Evolutionary conservation across 352 stramenopile species (phyloP).

Genomic region (Aphanomyces cochlioides): DNA sequence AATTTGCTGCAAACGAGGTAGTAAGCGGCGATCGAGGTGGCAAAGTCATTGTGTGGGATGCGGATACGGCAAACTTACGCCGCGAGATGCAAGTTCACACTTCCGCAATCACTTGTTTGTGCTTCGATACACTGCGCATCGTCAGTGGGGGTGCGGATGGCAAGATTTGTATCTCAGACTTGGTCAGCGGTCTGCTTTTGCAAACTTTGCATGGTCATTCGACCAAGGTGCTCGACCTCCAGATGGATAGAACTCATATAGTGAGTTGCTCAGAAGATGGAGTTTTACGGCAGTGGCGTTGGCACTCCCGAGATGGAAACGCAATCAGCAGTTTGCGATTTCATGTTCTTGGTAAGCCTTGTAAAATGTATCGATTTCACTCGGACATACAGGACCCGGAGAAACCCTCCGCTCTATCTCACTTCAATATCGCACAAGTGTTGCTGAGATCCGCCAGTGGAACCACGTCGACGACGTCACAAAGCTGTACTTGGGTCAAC

Average conservation of each 20-base stretch:
- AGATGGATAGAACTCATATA: constrained; percentile 66
- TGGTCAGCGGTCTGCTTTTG: constrained; percentile 60
- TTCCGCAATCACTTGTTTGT: constrained; percentile 53
- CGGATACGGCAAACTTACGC: constrained; percentile 55
- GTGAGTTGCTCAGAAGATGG: constrained; percentile 63
- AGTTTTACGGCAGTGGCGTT: constrained; percentile 61
- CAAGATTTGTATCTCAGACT: constrained; percentile 66
- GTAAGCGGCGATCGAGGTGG: constrained; percentile 65
- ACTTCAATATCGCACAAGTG: constrained; percentile 72
- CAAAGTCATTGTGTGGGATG: constrained; percentile 62
- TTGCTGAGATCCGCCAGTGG: constrained; percentile 61
- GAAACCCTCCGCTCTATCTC: constrained; percentile 70
- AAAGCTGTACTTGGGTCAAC: constrained; percentile 71
- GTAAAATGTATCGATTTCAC: not conserved
- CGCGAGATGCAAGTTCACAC: constrained; percentile 56
- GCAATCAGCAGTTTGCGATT: constrained; percentile 55
- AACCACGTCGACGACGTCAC: constrained; percentile 66
- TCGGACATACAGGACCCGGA: constrained; percentile 37
- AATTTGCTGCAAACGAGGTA: constrained; percentile 57
- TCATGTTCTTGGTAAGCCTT: constrained; percentile 45
- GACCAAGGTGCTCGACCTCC: constrained; percentile 51
- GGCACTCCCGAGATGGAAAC: constrained; percentile 49
- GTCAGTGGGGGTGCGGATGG: constrained; percentile 53
- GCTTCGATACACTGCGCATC: constrained; percentile 74
- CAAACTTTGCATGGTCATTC: constrained; percentile 59